Evolutionary conservation across 192 early-diverging fungal genomes (phyloP), one percentile per base, ranked within the genome.

Genomic region (Dispira simplex): DNA sequence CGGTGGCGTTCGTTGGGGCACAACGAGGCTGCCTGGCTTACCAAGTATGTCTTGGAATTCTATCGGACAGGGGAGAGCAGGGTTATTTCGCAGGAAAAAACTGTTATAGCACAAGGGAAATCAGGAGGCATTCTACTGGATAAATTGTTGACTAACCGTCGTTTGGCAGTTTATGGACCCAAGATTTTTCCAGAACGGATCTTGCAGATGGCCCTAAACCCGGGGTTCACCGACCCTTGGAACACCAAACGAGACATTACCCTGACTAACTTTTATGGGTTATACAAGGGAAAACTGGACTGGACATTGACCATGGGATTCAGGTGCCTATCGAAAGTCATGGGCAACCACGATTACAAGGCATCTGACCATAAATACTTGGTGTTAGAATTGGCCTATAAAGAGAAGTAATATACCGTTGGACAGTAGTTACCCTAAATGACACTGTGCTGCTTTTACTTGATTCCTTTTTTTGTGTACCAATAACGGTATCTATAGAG

Each of bases 141-240:
- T 58, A 20, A n/a, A 28, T 13, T 12, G 18, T 1, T 44, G n/a
- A 11, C 4, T 44, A 44, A 62, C 26, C 39, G 39, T 14, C 60
- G 12, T 10, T 27, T 62, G 44, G 16, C 16, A 2, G 20, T 12
- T 2, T 62, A 62, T 11, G 60, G 60, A 0, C n/a, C 65, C n/a
- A 25, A 67, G 46, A 66, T 51, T 0, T 72, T 74, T 43, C 65
- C 74, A 0, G 20, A 44, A 32, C 64, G 75, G 9, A 75, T 80
- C 0, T 47, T 82, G 23, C 47, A 65, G 39, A 60, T 72, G 11
- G 84, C 85, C 8, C 67, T 77, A 18, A 90, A 90, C 63, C 85
- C 86, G 0, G 86, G 84, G 14, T 90, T 87, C 71, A 84, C 73
- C 56, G 88, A 90, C 45, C 85, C 85, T 46, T 90, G 83, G 76